Evolutionary conservation across 2,329 filamentous ascomycete genomes (phyloP).

Genomic region (Fonsecaea nubica): DNA sequence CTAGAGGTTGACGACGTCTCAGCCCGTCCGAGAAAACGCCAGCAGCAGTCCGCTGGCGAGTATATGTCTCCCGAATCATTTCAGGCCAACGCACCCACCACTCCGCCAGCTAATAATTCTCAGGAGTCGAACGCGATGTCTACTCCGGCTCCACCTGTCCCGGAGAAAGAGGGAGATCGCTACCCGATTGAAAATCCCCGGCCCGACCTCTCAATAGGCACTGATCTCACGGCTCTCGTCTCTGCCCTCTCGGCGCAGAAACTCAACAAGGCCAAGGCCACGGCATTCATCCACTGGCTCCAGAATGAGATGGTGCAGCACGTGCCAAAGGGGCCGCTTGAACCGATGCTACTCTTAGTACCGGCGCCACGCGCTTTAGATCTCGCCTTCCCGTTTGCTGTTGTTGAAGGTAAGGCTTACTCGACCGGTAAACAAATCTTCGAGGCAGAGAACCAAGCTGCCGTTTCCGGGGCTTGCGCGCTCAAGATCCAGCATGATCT

Average conservation of each 20-base stretch:
- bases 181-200: slow-evolving; percentile 18
- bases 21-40: slow-evolving; percentile 12
- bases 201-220: slow-evolving; percentile 23
- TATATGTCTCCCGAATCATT: slow-evolving; percentile 18
- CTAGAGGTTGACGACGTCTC: slow-evolving; percentile 10
- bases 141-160: neutral
- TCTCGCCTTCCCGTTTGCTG: slow-evolving; percentile 31
- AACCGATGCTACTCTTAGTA: slow-evolving; percentile 18
- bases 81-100: slow-evolving; percentile 1
- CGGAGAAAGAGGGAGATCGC: neutral
- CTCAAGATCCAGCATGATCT: slow-evolving; percentile 22
- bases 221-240: slow-evolving; percentile 1
- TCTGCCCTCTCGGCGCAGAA: neutral
- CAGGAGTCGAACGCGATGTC: neutral
- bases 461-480: slow-evolving; percentile 28
- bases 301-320: slow-evolving; percentile 7
- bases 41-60: slow-evolving; percentile 12
- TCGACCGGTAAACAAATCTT: slow-evolving; percentile 33
- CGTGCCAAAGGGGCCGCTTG: slow-evolving; percentile 8
- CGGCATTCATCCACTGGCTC: slow-evolving; percentile 5
- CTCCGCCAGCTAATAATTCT: slow-evolving; percentile 12
- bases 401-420: slow-evolving; percentile 37
- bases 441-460: slow-evolving; percentile 37
- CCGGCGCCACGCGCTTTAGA: slow-evolving; percentile 17
- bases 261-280: neutral